Evolutionary conservation across 352 stramenopile species (phyloP).

Genomic region (Pythium brachiatum): DNA sequence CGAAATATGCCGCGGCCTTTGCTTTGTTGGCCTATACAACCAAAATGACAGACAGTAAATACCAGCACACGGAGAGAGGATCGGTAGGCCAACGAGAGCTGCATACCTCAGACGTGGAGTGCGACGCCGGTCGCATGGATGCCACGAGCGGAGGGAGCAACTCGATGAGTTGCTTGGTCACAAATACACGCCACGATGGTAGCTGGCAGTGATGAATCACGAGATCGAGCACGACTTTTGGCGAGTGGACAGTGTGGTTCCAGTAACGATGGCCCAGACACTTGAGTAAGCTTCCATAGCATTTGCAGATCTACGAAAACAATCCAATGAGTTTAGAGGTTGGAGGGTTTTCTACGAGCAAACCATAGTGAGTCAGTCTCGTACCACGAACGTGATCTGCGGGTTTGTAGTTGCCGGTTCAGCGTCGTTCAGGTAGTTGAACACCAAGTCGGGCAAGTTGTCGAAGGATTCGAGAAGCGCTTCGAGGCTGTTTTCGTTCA

Average conservation of each 20-base stretch:
- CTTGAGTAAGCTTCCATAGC: slow-evolving; percentile 67
- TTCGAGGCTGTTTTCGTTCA: slow-evolving; percentile 79
- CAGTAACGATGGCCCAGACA: slow-evolving; percentile 82
- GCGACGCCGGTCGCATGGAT: slow-evolving; percentile 65
- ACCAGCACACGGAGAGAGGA: not conserved
- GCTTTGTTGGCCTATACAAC: slow-evolving; percentile 33
- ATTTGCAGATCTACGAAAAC: slow-evolving; percentile 65
- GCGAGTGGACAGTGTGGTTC: slow-evolving; percentile 74
- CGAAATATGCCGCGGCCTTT: slow-evolving; percentile 63
- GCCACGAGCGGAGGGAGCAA: slow-evolving; percentile 60
- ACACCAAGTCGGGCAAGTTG: slow-evolving; percentile 82
- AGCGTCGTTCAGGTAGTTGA: slow-evolving; percentile 80
- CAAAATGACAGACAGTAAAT: not conserved
- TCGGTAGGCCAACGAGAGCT: not conserved
- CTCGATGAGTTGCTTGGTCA: slow-evolving; percentile 81
- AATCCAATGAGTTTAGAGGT: not conserved
- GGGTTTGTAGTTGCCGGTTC: slow-evolving; percentile 62
- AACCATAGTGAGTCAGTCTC: not conserved
- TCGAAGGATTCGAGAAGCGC: slow-evolving; percentile 82
- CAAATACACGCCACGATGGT: slow-evolving; percentile 64
- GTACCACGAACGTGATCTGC: slow-evolving; percentile 77
- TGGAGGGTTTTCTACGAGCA: not conserved
- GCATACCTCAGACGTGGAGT: slow-evolving; percentile 40
- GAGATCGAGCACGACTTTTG: slow-evolving; percentile 62
- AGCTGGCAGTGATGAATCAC: slow-evolving; percentile 67